Conservation (phyloP, 192 early-diverging fungal species). For the Spizellomyces punctatus region DNA sequence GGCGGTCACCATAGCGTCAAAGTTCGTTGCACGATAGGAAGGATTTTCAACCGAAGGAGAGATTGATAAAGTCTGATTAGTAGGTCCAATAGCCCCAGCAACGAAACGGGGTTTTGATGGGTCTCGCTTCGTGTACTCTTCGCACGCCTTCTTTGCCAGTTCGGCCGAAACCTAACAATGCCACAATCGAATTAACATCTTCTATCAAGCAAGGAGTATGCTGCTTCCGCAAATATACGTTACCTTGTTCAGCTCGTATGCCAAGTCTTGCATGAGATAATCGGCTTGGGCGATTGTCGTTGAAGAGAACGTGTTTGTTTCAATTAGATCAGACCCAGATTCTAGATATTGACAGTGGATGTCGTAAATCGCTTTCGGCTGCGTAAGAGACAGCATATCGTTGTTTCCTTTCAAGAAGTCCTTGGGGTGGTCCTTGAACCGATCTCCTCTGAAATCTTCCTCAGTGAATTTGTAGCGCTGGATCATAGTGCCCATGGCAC, state of each 20-base stretch:
- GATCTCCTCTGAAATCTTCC: slow-evolving; percentile 82
- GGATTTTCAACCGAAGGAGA: slow-evolving; percentile 97
- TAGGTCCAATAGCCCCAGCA: slow-evolving; percentile 74
- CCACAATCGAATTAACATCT: background rate
- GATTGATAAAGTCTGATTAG: slow-evolving; percentile 94
- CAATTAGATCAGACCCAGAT: slow-evolving; percentile 91
- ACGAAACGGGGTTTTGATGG: slow-evolving; percentile 90
- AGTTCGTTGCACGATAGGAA: slow-evolving; percentile 90
- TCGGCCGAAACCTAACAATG: slow-evolving; percentile 60
- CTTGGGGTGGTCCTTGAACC: slow-evolving; percentile 81
- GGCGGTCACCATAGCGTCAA: slow-evolving; percentile 90
- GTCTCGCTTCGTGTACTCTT: slow-evolving; percentile 72
- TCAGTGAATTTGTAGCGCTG: slow-evolving; percentile 82
- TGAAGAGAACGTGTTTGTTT: slow-evolving; percentile 95
- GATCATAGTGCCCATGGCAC: slow-evolving; percentile 89
- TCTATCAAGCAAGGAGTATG: background rate
- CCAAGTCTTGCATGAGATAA: slow-evolving; percentile 81
- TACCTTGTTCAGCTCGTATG: slow-evolving; percentile 91
- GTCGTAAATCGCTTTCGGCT: slow-evolving; percentile 82
- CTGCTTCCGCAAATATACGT: background rate
- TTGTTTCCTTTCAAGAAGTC: slow-evolving; percentile 93
- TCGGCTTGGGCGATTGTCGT: slow-evolving; percentile 93
- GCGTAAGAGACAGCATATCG: slow-evolving; percentile 90
- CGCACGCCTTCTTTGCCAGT: slow-evolving; percentile 83
- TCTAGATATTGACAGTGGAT: slow-evolving; percentile 92